Evolutionary conservation across 2,329 filamentous ascomycete genomes (phyloP), one percentile per base, ranked within the genome.

Genomic region (Trichophyton benhamiae): DNA sequence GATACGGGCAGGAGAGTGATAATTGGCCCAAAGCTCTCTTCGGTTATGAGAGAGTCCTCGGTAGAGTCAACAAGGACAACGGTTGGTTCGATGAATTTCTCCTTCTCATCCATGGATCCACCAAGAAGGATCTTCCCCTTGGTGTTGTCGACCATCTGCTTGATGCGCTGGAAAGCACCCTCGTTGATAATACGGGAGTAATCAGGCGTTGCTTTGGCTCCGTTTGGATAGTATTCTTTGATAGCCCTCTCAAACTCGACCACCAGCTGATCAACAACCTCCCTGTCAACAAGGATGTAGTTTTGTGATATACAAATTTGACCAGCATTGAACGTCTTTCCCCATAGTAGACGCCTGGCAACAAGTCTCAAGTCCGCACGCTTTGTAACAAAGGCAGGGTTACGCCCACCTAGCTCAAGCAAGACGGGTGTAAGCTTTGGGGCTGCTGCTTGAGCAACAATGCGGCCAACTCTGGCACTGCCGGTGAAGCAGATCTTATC

Each of bases 401-500:
- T 97, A 66, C 83, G 81, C 63, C 94, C 94, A 63, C 94, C 94
- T 55, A 99, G 83, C 78, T 99, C 94, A 57, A 97, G 84, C 8
- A 86, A 83, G 22, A 95, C 86, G 0, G 94, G 94, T 0, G 94
- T 97, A 64, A 96, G 80, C 42, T 89, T 87, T 71, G 90, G 84
- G 63, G 94, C 92, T 0, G 92, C 94, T 73, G 95, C 96, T 74
- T 91, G 86, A 57, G 89, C 83, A 60, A 97, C 86, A 69, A 97
- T 91, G 71, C 87, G 90, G 70, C 89, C 94, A 17, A 96, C 90
- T 30, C 72, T 77, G 59, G 82, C 81, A 68, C 85, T 86, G 60
- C 94, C 94, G 0, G 94, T 99, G 78, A 96, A 99, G 79, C 94
- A 91, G 70, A 99, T 95, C 82, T 96, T 97, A 77, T 95, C 91